A percentile compares a stretch with the other conserved stretches of the same genome.
phyloP scores from a whole-genome alignment of 2,329 filamentous ascomycete species.

The Ophiostoma perfectum region DNA sequence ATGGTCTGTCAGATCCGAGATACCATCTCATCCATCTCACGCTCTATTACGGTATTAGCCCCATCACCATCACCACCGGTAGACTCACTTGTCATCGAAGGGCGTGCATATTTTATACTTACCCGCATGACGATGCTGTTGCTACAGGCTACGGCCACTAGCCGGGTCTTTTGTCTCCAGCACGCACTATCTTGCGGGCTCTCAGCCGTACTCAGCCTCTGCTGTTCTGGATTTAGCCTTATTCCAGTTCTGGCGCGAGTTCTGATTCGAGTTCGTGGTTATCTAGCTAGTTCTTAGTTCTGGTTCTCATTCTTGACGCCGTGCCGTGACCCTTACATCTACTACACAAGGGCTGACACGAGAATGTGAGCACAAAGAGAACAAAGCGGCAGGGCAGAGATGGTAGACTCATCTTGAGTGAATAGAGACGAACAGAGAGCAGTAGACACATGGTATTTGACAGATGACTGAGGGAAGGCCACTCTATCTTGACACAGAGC shows the following conservation, averaged over 20 bases:
- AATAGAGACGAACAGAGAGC: neutral
- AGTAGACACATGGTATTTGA: neutral
- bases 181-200: neutral
- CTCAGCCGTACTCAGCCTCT: constrained; percentile 10
- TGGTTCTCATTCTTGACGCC: neutral
- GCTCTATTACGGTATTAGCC: neutral
- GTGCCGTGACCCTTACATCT: neutral
- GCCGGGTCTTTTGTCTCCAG: neutral
- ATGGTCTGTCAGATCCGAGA: neutral
- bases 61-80: no score
- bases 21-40: neutral
- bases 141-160: constrained; percentile 11
- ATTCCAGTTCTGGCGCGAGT: no score
- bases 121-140: constrained; percentile 2
- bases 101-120: constrained; percentile 3
- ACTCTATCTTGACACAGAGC: neutral
- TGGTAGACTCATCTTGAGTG: neutral
- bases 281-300: neutral
- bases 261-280: neutral
- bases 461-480: neutral
- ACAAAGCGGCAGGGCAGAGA: no score
- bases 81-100: neutral
- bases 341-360: neutral
- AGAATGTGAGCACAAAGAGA: neutral
- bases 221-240: neutral